A percentile compares a stretch with the other conserved stretches of the same genome.
These are phyloP conservation scores for Fusarium sp. DNA, from an alignment of 2,329 filamentous ascomycete genomes.

Conservation along the genomic window DNA sequence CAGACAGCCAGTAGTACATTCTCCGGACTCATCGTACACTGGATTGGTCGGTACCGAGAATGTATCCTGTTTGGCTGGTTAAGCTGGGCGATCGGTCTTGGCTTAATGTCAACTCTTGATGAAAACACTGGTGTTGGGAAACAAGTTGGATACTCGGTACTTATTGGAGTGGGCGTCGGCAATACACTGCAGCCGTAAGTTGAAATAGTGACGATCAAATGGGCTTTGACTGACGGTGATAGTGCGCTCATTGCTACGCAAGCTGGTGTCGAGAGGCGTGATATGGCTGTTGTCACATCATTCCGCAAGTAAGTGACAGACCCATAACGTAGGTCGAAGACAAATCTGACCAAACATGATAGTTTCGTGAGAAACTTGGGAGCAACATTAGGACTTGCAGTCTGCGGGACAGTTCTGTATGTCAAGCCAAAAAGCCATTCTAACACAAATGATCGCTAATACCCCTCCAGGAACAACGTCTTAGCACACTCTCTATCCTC, in stretches of 20 bases:
- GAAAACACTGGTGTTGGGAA: constrained; percentile 59
- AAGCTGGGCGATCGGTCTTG: constrained; percentile 62
- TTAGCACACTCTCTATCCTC: constrained; percentile 44
- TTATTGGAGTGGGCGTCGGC: constrained; percentile 62
- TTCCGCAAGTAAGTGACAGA: constrained; percentile 51
- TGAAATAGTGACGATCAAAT: fast-evolving
- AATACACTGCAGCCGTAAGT: constrained; percentile 61
- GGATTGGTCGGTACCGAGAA: constrained; percentile 62
- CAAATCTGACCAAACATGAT: neutral
- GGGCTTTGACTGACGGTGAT: neutral
- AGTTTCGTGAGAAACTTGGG: constrained; percentile 55
- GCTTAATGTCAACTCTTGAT: constrained; percentile 62
- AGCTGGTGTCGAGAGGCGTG: constrained; percentile 61
- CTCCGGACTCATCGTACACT: constrained; percentile 63
- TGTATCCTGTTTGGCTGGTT: constrained; percentile 64
- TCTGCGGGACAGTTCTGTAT: constrained; percentile 52
- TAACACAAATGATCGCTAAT: neutral
- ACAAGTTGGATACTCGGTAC: constrained; percentile 63
- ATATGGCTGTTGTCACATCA: constrained; percentile 57
- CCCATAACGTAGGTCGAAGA: fast-evolving
- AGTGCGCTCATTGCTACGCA: constrained; percentile 64
- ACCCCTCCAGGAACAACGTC: constrained; percentile 49
- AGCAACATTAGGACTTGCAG: constrained; percentile 51
- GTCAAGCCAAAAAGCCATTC: neutral
- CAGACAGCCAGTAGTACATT: constrained; percentile 59